Conservation (phyloP, 2,329 filamentous ascomycete genomes). For the Ascocoryne sarcoides region DNA sequence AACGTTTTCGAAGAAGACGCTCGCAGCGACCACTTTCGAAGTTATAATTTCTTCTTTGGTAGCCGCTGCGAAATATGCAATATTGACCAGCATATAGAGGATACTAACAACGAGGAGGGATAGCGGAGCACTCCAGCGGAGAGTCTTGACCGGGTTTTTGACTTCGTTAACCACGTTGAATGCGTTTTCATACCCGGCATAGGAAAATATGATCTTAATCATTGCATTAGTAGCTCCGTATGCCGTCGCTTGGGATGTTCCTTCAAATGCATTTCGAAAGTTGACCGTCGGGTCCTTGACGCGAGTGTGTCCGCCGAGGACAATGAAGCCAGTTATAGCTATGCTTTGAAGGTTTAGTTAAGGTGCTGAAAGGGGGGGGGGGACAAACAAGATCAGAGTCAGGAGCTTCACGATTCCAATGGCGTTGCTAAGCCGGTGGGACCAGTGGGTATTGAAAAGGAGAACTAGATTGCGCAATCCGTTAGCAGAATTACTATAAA, state of each 20-base stretch:
- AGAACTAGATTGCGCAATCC: slow-evolving; percentile 30
- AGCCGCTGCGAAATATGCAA: slow-evolving; percentile 48
- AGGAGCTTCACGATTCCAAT: slow-evolving; percentile 51
- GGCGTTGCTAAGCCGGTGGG: slow-evolving; percentile 45
- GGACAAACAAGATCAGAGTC: slow-evolving; percentile 45
- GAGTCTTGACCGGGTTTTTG: slow-evolving; percentile 46
- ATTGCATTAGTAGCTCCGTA: slow-evolving; percentile 46
- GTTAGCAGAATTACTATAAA: too few relatives aligned
- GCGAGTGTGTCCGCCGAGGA: slow-evolving; percentile 47
- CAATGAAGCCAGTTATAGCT: slow-evolving; percentile 50
- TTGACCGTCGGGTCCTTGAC: slow-evolving; percentile 44
- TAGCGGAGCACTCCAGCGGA: slow-evolving; percentile 40
- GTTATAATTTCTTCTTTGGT: slow-evolving; percentile 1
- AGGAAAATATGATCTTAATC: slow-evolving; percentile 50
- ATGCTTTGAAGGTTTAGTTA: slow-evolving; percentile 32
- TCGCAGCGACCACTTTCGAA: slow-evolving; percentile 1
- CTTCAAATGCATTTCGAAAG: slow-evolving; percentile 46
- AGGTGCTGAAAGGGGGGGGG: slow-evolving; percentile 5
- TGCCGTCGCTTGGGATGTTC: slow-evolving; percentile 33
- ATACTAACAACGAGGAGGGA: slow-evolving; percentile 42
- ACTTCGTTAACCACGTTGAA: slow-evolving; percentile 56
- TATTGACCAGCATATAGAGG: slow-evolving; percentile 48
- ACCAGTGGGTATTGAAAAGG: slow-evolving; percentile 47
- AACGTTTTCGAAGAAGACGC: slow-evolving; percentile 40
- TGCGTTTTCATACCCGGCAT: slow-evolving; percentile 48